Evolutionary conservation across 495 filamentous ascomycete species (phyloP).

Genomic region (Halenospora varia): DNA sequence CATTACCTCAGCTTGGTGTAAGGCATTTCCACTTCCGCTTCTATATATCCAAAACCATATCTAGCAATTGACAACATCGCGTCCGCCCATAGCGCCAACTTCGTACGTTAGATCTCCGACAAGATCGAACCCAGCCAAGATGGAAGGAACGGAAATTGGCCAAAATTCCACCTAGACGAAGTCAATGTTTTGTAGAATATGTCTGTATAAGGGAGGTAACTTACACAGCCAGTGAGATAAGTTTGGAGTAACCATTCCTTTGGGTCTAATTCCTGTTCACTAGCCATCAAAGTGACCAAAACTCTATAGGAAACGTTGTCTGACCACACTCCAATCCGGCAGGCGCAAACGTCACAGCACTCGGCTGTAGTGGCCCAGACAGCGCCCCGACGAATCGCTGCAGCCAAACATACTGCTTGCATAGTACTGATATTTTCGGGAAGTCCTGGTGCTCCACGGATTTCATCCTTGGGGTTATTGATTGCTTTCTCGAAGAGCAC

Average conservation of each 20-base stretch:
- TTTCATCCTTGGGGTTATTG: background rate
- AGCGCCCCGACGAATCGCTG: background rate
- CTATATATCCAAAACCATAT: background rate
- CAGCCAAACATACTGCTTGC: background rate
- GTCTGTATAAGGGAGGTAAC: no score
- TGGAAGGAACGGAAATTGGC: background rate
- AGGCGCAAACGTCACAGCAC: background rate
- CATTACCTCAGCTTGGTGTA: no score
- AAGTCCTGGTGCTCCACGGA: background rate
- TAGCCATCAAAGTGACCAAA: background rate
- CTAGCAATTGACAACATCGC: background rate
- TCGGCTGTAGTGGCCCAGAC: background rate
- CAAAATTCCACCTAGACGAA: no score
- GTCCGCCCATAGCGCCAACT: background rate
- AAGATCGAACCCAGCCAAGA: background rate
- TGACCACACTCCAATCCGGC: background rate
- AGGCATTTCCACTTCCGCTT: no score
- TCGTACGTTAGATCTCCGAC: background rate
- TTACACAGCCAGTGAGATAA: background rate
- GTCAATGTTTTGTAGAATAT: no score
- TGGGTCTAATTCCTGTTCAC: background rate
- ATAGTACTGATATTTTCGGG: background rate
- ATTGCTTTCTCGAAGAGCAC: background rate
- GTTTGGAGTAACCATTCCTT: background rate
- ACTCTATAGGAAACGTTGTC: background rate